These are phyloP conservation scores for Zygosaccharomyces pseudobailii DNA, from an alignment of 1,139 yeast genomes.

Conservation along the genomic window DNA sequence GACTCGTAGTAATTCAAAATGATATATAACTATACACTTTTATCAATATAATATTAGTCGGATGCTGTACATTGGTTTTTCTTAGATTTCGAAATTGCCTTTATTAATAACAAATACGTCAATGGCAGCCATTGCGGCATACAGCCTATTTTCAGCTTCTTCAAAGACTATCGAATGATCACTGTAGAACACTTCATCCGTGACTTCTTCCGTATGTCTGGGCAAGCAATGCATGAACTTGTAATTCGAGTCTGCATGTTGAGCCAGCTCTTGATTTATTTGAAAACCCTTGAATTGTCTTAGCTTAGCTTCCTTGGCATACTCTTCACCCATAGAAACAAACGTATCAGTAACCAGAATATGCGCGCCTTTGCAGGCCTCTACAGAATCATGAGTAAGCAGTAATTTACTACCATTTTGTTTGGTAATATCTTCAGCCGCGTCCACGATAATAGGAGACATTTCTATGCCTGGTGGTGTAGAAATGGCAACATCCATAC, in stretches of 20 bases:
- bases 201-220: constrained; percentile 89
- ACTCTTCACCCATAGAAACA: constrained; percentile 97
- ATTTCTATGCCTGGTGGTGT: constrained; percentile 73
- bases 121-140: constrained; percentile 92
- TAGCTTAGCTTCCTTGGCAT: constrained; percentile 64
- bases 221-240: constrained; percentile 97
- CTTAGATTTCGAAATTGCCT: constrained; percentile 45
- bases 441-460: constrained; percentile 49
- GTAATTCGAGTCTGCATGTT: constrained; percentile 60
- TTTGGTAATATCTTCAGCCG: constrained; percentile 50
- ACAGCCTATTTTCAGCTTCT: constrained; percentile 93
- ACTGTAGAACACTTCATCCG: constrained; percentile 86
- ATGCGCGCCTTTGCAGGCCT: constrained; percentile 70
- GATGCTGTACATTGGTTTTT: neutral
- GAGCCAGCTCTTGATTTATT: constrained; percentile 62
- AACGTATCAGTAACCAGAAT: constrained; percentile 95
- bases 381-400: constrained; percentile 65
- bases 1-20: neutral
- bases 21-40: neutral
- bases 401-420: constrained; percentile 54
- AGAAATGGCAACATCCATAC: constrained; percentile 78
- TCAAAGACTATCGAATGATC: constrained; percentile 81
- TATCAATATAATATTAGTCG: neutral
- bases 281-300: constrained; percentile 84
- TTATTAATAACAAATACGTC: constrained; percentile 85